Percentiles rank a stretch among this genome's conserved stretches.
Evolutionary conservation across 2,329 filamentous ascomycete genomes (phyloP).

Genomic region (Epichloe amarillans): DNA sequence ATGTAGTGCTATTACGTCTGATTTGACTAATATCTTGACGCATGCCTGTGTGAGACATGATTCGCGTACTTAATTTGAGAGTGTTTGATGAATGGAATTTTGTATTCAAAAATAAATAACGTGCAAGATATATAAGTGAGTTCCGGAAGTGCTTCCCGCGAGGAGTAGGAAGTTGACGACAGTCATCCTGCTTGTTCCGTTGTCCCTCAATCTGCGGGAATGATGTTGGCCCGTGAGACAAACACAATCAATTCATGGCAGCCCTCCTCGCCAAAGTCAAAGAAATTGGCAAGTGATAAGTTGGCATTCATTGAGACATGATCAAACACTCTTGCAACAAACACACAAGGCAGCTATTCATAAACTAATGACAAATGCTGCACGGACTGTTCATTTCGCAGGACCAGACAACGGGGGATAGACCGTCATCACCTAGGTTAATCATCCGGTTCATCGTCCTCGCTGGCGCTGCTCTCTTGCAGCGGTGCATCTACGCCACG

Average conservation of each 20-base stretch:
- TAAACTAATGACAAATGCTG: background rate
- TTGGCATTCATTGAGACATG: background rate
- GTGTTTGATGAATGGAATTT: background rate
- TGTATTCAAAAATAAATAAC: conserved; percentile 1
- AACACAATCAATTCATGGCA: background rate
- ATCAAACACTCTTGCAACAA: background rate
- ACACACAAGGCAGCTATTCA: background rate
- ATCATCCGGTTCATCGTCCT: conserved; percentile 55
- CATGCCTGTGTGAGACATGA: background rate
- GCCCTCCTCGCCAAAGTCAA: background rate
- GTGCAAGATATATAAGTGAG: background rate
- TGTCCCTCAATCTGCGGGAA: conserved; percentile 40
- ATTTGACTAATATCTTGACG: too few species aligned
- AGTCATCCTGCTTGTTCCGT: conserved; percentile 51
- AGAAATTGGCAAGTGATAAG: background rate
- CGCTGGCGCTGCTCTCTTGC: conserved; percentile 38
- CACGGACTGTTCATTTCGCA: conserved; percentile 21
- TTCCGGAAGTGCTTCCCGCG: conserved; percentile 19
- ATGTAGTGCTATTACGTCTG: too few species aligned
- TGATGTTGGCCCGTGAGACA: conserved; percentile 1
- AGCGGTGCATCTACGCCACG: conserved; percentile 20
- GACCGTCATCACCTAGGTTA: conserved; percentile 45
- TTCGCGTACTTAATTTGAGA: background rate
- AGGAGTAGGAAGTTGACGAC: conserved; percentile 33
- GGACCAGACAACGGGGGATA: conserved; percentile 56